Evolutionary conservation across 768 basidiomycete genomes (phyloP).

Genomic region (Rhizopogon roseolus): DNA sequence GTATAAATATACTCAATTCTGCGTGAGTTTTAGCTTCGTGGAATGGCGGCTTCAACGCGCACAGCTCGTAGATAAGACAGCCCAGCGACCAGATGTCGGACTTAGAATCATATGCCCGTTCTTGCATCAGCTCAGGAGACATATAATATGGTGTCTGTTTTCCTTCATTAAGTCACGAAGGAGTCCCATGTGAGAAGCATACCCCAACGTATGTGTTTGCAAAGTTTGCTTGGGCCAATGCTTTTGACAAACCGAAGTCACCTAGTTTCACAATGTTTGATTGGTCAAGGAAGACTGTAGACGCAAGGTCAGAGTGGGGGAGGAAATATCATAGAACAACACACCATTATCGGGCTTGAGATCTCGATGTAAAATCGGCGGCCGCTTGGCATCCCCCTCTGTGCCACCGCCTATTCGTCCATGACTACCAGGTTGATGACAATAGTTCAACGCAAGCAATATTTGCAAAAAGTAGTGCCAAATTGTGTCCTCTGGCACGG

Average conservation of each 20-base stretch:
- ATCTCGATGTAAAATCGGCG: conserved; percentile 89
- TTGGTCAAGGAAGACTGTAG: conserved; percentile 83
- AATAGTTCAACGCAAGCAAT: conserved; percentile 82
- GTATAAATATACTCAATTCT: conserved; percentile 78
- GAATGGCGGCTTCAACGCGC: conserved; percentile 90
- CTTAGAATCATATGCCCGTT: conserved; percentile 96
- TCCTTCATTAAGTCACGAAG: conserved; percentile 33
- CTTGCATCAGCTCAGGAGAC: conserved; percentile 98
- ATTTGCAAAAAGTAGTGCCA: conserved; percentile 98
- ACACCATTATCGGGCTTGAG: conserved; percentile 96
- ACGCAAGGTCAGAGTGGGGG: background rate
- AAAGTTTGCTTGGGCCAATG: conserved; percentile 81
- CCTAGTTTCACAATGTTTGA: conserved; percentile 88
- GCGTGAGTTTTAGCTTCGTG: conserved; percentile 89
- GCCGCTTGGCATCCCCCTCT: conserved; percentile 41
- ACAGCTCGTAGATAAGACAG: conserved; percentile 94
- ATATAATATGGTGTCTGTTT: conserved; percentile 97
- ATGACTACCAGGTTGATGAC: conserved; percentile 70
- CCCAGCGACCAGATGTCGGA: conserved; percentile 99
- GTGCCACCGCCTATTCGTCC: conserved; percentile 42
- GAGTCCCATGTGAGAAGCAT: conserved; percentile 23
- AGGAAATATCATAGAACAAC: conserved; percentile 13
- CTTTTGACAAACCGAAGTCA: conserved; percentile 95
- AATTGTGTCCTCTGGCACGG: conserved; percentile 86
- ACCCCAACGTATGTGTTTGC: conserved; percentile 98